phyloP scores from a whole-genome alignment of 768 basidiomycete species.

The Cytidiella melzeri region DNA sequence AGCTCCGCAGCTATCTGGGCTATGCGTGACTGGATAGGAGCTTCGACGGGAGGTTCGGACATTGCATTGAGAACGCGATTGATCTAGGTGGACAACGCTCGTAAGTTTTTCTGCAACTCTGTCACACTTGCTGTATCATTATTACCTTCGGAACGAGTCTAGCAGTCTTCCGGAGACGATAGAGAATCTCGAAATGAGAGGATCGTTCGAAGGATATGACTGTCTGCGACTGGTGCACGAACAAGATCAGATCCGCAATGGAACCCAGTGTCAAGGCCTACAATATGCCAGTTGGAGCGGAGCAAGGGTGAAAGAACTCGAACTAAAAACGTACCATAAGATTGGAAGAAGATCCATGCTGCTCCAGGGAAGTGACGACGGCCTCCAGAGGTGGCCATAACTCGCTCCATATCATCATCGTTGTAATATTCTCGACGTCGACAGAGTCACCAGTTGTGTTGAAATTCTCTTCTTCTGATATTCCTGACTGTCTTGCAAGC shows the following conservation, averaged over 20 bases:
- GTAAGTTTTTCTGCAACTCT: too few relatives aligned
- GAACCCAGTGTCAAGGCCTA: conserved; percentile 54
- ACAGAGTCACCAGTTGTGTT: conserved; percentile 2
- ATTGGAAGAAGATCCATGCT: conserved; percentile 32
- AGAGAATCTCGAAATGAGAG: conserved; percentile 42
- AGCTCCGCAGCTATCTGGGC: conserved; percentile 59
- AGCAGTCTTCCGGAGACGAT: conserved; percentile 39
- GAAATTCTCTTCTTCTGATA: too few relatives aligned
- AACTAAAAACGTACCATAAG: conserved; percentile 1
- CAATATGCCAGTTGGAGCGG: too few relatives aligned
- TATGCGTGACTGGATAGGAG: conserved; percentile 40
- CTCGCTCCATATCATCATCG: conserved; percentile 62
- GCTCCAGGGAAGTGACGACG: conserved; percentile 44
- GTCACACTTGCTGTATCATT: too few relatives aligned
- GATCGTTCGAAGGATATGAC: conserved; percentile 49
- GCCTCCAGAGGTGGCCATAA: conserved; percentile 67
- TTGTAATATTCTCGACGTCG: conserved; percentile 16
- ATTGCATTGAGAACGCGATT: conserved; percentile 46
- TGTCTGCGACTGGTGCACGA: conserved; percentile 49
- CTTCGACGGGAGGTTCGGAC: conserved; percentile 44
- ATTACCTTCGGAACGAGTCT: conserved; percentile 54
- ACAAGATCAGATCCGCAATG: conserved; percentile 59
- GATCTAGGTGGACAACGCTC: conserved; percentile 35
- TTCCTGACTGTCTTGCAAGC: conserved; percentile 35
- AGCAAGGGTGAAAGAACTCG: too few relatives aligned